Evolutionary conservation across 2,329 filamentous ascomycete species (phyloP).

Genomic region (Calonectria montana): DNA sequence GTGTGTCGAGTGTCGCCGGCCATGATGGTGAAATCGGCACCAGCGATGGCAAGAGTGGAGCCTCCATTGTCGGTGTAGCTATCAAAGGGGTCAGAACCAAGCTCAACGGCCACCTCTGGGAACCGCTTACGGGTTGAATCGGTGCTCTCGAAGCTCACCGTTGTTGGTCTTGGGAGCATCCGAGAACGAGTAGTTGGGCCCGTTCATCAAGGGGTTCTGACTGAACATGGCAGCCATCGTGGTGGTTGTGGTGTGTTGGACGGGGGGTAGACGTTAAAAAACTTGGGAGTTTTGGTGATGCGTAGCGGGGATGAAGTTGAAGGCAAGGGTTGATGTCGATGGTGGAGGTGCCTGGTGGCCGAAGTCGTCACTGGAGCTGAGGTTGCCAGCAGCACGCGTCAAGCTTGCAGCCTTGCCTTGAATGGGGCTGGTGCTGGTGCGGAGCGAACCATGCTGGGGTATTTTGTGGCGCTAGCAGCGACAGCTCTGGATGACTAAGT

Average conservation of each 20-base stretch:
- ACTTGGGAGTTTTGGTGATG: constrained; percentile 19
- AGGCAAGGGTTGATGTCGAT: constrained; percentile 24
- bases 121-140: constrained; percentile 86
- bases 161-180: constrained; percentile 66
- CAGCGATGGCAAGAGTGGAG: constrained; percentile 93
- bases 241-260: constrained; percentile 28
- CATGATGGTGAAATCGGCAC: constrained; percentile 94
- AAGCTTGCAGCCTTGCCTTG: constrained; percentile 64
- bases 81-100: constrained; percentile 21
- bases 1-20: constrained; percentile 97
- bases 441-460: constrained; percentile 5
- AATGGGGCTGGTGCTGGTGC: constrained; percentile 12
- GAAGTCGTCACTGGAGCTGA: constrained; percentile 36
- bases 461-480: constrained; percentile 35
- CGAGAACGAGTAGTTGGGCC: constrained; percentile 76
- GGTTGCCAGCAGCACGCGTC: constrained; percentile 53
- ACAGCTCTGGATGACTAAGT: constrained; percentile 57
- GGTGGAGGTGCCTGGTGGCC: constrained; percentile 37
- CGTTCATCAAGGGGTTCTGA: constrained; percentile 76
- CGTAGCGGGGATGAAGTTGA: constrained; percentile 18
- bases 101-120: not conserved
- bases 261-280: not conserved
- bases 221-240: constrained; percentile 76
- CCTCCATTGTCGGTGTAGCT: constrained; percentile 99
- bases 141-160: constrained; percentile 76